A percentile compares a stretch with the other conserved stretches of the same genome.
These are phyloP conservation scores for Metschnikowia hibisci DNA, from an alignment of 805 yeast species.

Conservation along the genomic window DNA sequence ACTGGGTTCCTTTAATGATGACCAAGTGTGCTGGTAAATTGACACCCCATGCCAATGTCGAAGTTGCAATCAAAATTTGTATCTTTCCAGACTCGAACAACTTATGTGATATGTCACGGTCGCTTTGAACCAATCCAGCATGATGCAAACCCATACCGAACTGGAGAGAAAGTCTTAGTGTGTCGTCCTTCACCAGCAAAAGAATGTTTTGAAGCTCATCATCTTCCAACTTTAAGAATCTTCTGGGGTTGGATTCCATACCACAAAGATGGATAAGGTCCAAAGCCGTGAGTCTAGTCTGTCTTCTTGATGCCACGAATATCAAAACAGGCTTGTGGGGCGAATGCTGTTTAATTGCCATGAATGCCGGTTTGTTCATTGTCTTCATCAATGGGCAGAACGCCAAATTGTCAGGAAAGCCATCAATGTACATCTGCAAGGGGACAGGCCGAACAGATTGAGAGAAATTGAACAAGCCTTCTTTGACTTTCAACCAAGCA, in stretches of 20 bases:
- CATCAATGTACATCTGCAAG: conserved; percentile 80
- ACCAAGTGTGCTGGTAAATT: conserved; percentile 48
- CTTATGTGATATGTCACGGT: conserved; percentile 65
- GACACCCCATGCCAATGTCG: conserved; percentile 85
- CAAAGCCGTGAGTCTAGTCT: conserved; percentile 74
- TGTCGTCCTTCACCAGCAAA: conserved; percentile 71
- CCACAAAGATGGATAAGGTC: conserved; percentile 79
- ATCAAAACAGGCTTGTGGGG: conserved; percentile 79
- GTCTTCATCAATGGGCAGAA: conserved; percentile 83
- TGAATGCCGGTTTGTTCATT: conserved; percentile 85
- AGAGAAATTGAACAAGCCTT: conserved; percentile 76
- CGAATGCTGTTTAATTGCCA: conserved; percentile 89
- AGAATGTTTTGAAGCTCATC: conserved; percentile 51
- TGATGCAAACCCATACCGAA: conserved; percentile 76
- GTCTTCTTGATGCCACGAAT: conserved; percentile 83
- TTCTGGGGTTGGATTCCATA: conserved; percentile 68
- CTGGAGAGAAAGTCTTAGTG: conserved; percentile 66
- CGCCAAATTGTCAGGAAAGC: conserved; percentile 76
- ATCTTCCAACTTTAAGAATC: conserved; percentile 66
- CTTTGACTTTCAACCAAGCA: conserved; percentile 72
- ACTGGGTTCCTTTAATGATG: conserved; percentile 70
- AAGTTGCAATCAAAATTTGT: conserved; percentile 71
- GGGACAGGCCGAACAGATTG: conserved; percentile 84
- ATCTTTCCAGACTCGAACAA: conserved; percentile 67
- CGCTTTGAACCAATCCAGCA: conserved; percentile 75